Evolutionary conservation across 768 basidiomycete genomes (phyloP).

Genomic region (Amanita brunnescens): DNA sequence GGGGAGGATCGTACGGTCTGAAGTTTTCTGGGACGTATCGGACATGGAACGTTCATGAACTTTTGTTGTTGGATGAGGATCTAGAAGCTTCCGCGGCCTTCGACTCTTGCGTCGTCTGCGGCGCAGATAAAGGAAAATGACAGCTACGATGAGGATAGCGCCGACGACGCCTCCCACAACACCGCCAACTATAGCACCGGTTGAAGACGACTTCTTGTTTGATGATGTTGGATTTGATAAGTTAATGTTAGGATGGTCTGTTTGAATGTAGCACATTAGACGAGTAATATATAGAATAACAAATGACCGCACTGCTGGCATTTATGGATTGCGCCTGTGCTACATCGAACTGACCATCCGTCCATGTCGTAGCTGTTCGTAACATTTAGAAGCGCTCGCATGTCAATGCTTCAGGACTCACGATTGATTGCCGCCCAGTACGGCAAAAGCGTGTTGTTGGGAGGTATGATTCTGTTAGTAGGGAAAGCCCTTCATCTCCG

Average conservation of each 20-base stretch:
- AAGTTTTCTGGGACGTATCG: neutral
- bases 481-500: neutral
- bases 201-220: neutral
- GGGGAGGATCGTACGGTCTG: neutral
- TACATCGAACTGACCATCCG: neutral
- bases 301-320: neutral
- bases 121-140: neutral
- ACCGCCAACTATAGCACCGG: slow-evolving; percentile 5
- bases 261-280: neutral
- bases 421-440: slow-evolving; percentile 5
- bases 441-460: neutral
- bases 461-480: neutral
- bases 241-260: slow-evolving; percentile 1
- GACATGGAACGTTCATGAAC: slow-evolving; percentile 2
- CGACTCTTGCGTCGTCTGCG: neutral
- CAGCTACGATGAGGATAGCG: neutral
- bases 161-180: neutral
- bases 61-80: neutral
- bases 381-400: too few relatives aligned
- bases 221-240: neutral
- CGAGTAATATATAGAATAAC: neutral
- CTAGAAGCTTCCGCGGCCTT: neutral
- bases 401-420: neutral
- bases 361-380: slow-evolving; percentile 1
- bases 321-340: neutral